A percentile compares a stretch with the other conserved stretches of the same genome.
phyloP scores from a whole-genome alignment of 345 rosid genomes.

The Camelina neglecta region DNA sequence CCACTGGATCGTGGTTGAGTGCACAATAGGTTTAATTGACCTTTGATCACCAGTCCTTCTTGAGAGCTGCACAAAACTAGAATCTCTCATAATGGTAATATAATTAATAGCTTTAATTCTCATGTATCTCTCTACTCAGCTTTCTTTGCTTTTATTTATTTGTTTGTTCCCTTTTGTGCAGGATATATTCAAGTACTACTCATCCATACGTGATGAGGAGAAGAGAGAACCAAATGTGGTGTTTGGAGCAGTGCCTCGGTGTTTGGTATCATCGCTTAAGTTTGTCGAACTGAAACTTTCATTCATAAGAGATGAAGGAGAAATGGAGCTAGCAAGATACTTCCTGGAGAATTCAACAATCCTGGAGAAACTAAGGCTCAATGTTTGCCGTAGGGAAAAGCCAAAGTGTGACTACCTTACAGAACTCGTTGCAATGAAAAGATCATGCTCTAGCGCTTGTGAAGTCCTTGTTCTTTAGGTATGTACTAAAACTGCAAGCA shows the following conservation, averaged over 20 bases:
- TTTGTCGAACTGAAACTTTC: not conserved
- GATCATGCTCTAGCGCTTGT: constrained; percentile 24
- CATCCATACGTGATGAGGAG: not conserved
- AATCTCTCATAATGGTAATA: not conserved
- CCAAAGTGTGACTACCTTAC: constrained; percentile 63
- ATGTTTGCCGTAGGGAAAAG: constrained; percentile 29
- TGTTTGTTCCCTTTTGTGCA: not conserved
- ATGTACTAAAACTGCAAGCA: too few species aligned
- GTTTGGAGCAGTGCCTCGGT: not conserved
- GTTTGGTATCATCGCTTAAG: not conserved
- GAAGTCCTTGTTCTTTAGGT: constrained; percentile 5
- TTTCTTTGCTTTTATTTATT: not conserved
- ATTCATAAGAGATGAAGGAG: not conserved
- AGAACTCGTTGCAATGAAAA: constrained; percentile 42
- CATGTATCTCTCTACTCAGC: not conserved
- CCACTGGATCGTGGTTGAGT: too few species aligned
- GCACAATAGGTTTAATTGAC: too few species aligned
- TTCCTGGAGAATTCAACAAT: not conserved
- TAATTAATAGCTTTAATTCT: too few species aligned
- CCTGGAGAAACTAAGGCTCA: not conserved
- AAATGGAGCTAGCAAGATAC: not conserved
- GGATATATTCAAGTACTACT: not conserved
- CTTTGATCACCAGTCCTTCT: not conserved
- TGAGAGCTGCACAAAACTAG: not conserved
- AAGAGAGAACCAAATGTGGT: not conserved